These are phyloP conservation scores for Dictyostelium citrinum DNA, from an alignment of 78 protist genomes.

Conservation along the genomic window DNA sequence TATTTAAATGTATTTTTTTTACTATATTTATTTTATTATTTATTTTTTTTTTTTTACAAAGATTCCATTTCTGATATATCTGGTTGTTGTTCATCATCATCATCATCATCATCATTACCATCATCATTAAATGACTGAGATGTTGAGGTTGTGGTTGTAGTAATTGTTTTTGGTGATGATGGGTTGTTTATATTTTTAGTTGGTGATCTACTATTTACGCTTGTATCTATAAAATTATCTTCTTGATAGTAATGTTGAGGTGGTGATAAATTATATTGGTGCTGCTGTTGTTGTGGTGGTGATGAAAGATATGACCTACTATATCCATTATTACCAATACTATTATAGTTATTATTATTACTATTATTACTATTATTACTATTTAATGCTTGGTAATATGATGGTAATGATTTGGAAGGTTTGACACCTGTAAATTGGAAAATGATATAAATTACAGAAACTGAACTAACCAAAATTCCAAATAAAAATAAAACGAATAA, in stretches of 20 bases:
- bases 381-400: background rate
- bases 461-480: slow-evolving; percentile 35
- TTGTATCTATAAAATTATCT: background rate
- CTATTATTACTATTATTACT: background rate
- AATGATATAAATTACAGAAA: slow-evolving; percentile 6
- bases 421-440: background rate
- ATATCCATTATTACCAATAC: background rate
- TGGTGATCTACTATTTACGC: background rate
- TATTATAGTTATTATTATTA: background rate
- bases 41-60: background rate
- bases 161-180: background rate
- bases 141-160: background rate
- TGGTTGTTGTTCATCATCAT: background rate
- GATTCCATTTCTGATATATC: background rate
- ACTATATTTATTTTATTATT: background rate
- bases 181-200: background rate
- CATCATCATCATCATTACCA: background rate
- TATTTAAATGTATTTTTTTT: background rate
- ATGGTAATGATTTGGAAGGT: background rate
- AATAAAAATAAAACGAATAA: slow-evolving; percentile 41
- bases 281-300: too few species aligned
- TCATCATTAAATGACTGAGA: background rate
- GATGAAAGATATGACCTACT: too few species aligned
- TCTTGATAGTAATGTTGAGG: background rate
- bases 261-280: background rate